Base-by-base conservation (phyloP, 805 yeast genomes). In the Sugiyamaella floridensis region DNA sequence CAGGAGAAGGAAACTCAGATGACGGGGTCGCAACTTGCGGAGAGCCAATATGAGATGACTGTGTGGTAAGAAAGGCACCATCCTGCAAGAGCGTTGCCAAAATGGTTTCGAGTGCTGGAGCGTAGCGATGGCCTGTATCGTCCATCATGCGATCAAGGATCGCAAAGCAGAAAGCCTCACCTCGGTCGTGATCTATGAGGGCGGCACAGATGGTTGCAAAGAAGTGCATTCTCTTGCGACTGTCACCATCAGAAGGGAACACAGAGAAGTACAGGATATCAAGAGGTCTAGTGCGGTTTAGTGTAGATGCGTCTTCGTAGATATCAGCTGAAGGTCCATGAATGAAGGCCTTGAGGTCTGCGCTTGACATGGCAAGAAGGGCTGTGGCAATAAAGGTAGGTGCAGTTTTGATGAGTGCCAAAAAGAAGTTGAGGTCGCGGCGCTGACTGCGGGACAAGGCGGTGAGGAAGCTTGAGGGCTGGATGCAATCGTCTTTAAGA, bases 301-400 rank as follows among this genome's bases (percentile, higher is more conserved):
- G 58, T 41, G 51, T 55, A 46, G 55, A 52, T 20, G 63, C 50
- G 14, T 61, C 59, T 18, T 63, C 66, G 45, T 55, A 47, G 18
- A 55, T 48, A 15, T 61, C 65, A 16, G n/a, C 20, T 14, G 50
- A 29, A 2, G 51, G 14, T 1, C 40, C 42, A 14, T 19, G 43
- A 7, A 57, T 52, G 44, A 65, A 63, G 14, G 47, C 20, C 8
- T 40, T 48, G 9, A 62, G 48, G 26, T 64, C 67, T 2, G 49
- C 16, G 2, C 50, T 40, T 1, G 59, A 44, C 55, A 67, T 45
- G n/a, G 59, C 59, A 2, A 58, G 45, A 12, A 65, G 49, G 2
- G 66, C 60, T 7, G 65, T 55, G 15, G 68, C 65, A 10, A 68
- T 53, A 44, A 67, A 67, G n/a, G 65, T 63, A 0, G 71, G 70